A percentile compares a stretch with the other conserved stretches of the same genome.
phyloP scores from a whole-genome alignment of 108 stramenopile genomes.

The Aurantiochytrium sp. region DNA sequence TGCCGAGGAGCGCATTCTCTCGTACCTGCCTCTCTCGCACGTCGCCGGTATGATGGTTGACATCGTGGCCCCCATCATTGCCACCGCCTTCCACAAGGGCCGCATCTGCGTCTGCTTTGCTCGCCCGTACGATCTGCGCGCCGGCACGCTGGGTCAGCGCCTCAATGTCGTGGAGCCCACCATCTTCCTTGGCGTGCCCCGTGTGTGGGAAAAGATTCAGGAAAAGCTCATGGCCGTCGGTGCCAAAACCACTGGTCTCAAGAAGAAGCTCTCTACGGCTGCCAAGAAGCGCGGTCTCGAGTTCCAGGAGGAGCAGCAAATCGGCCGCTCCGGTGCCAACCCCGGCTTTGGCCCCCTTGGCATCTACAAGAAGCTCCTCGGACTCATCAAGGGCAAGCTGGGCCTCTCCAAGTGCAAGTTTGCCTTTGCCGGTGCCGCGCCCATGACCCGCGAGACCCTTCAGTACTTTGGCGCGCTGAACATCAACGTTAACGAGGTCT shows the following conservation, averaged over 20 bases:
- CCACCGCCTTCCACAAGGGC: conserved; percentile 33
- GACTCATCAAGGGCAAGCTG: conserved; percentile 38
- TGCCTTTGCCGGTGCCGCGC: conserved; percentile 53
- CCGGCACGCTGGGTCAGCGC: conserved; percentile 37
- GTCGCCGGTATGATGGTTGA: conserved; percentile 41
- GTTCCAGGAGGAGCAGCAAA: conserved; percentile 32
- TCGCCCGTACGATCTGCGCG: conserved; percentile 53
- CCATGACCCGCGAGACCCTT: conserved; percentile 49
- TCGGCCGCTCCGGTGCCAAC: conserved; percentile 33
- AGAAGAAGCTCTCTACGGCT: conserved; percentile 52
- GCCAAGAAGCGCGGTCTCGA: conserved; percentile 45
- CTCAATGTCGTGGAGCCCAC: conserved; percentile 48
- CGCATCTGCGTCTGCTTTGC: conserved; percentile 41
- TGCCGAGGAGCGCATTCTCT: conserved; percentile 30
- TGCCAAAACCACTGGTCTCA: conserved; percentile 43
- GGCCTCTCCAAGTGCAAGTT: conserved; percentile 47
- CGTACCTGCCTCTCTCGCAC: conserved; percentile 46
- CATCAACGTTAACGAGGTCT: conserved; percentile 51
- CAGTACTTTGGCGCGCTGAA: conserved; percentile 55
- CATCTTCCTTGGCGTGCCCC: conserved; percentile 56
- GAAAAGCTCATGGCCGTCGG: conserved; percentile 58
- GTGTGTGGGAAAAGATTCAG: conserved; percentile 63
- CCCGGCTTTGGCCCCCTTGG: background rate
- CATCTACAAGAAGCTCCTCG: background rate
- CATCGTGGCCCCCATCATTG: conserved; percentile 22